Conservation (phyloP, 805 yeast genomes). For the Myxozyma mucilagina region DNA sequence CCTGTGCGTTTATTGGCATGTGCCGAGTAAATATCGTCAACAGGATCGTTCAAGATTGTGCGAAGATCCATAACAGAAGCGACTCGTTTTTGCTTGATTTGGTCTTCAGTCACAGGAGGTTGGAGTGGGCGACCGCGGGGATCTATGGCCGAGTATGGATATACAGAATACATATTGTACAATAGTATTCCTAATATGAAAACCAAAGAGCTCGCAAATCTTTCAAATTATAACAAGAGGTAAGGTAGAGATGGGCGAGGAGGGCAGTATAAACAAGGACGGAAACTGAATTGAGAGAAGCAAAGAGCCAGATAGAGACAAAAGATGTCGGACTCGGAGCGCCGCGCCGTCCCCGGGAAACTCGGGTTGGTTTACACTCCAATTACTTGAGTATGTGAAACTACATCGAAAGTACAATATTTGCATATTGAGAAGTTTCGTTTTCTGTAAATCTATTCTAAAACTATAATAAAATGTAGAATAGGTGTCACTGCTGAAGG, state of each 20-base stretch:
- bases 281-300: not conserved
- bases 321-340: not conserved
- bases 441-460: too few species aligned
- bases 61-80: slow-evolving; percentile 26
- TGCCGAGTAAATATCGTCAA: slow-evolving; percentile 16
- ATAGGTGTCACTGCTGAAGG: too few species aligned
- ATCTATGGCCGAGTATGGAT: not conserved
- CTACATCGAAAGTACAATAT: too few species aligned
- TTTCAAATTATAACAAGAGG: too few species aligned
- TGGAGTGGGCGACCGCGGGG: not conserved
- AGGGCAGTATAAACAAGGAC: not conserved
- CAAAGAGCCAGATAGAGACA: not conserved
- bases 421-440: too few species aligned
- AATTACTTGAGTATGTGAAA: too few species aligned
- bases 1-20: not conserved
- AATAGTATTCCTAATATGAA: not conserved
- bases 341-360: not conserved
- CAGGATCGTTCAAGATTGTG: slow-evolving; percentile 20
- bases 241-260: not conserved
- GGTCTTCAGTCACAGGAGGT: not conserved
- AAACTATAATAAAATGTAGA: too few species aligned
- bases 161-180: not conserved
- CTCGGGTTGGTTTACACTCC: not conserved
- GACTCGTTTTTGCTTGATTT: slow-evolving; percentile 12
- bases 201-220: too few species aligned